Evolutionary conservation across 345 rosid species (phyloP), one percentile per base, ranked within the genome.

Genomic region (Pistacia integerrima): DNA sequence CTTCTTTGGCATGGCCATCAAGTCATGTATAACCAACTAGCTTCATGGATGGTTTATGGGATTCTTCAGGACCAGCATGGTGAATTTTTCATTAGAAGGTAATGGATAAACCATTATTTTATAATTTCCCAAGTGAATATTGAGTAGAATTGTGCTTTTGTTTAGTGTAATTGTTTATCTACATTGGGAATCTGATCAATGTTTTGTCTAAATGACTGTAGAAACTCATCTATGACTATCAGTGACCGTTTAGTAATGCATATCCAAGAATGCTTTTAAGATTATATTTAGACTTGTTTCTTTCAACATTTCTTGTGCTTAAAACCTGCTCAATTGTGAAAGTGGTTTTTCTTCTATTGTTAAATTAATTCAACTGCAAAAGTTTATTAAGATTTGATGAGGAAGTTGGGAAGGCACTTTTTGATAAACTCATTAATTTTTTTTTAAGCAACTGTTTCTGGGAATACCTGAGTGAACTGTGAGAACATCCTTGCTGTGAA

Each of bases 1-100:
- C 98, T 95, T 84, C 94, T 92, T 83, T 95, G 99, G 99, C 97
- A 95, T 67, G 98, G 97, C 70, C 98, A 93, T 82, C 99, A 93
- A 78, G 97, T 95, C 76, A 82, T 95, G 92, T 93, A 92, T 81
- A 92, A 89, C 84, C 99, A 93, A 76, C 98, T 95, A 73, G 97
- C 97, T 0, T 88, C 98, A 72, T 93, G 98, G 99, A 89, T 92
- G 94, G 91, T 95, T 69, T 93, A 93, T 84, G 99, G 99, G 76
- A 93, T 95, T 85, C 94, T 92, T 79, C 99, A 95, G 82, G 99
- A 93, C 82, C 93, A 92, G 79, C 93, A 93, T 84, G 89, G 85
- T 74, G 99, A 95, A 81, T 93, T 95, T 86, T 92, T 93, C 79
- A 88, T 93, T 57, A 81, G 88, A 86, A 92, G 97, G 99, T 93